Conservation (phyloP, 805 yeast species). For the Kuraishia hungarica region DNA sequence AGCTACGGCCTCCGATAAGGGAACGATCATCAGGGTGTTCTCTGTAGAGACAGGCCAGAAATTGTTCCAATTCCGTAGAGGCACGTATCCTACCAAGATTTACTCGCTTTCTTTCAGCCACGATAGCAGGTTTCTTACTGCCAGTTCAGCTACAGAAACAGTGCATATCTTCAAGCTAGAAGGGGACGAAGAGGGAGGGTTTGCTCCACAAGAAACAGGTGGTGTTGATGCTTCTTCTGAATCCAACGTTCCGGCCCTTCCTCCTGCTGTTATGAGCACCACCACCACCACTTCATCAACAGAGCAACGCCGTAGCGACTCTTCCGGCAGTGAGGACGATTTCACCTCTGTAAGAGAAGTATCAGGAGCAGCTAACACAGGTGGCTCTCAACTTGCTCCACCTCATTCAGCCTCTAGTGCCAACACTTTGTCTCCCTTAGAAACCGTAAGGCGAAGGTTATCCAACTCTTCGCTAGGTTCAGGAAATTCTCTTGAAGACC, state of each 20-base stretch:
- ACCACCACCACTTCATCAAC: background rate
- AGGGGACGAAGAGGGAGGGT: conserved; percentile 24
- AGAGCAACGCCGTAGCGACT: conserved; percentile 3
- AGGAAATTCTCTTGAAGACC: conserved; percentile 15
- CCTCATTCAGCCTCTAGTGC: background rate
- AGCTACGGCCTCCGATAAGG: conserved; percentile 90
- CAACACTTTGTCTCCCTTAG: background rate
- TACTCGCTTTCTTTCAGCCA: conserved; percentile 74
- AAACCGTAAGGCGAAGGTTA: background rate
- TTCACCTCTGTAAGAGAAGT: background rate
- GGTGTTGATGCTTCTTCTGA: conserved; percentile 6
- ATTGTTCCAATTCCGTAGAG: conserved; percentile 74
- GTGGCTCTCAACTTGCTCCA: background rate
- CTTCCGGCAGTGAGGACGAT: conserved; percentile 8
- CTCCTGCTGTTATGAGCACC: background rate
- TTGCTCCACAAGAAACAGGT: conserved; percentile 7
- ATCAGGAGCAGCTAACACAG: background rate
- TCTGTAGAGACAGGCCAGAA: conserved; percentile 64
- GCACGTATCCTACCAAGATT: conserved; percentile 83
- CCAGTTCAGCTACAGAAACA: conserved; percentile 85
- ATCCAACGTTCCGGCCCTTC: background rate
- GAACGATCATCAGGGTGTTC: conserved; percentile 83
- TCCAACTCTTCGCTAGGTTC: conserved; percentile 16
- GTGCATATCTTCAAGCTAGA: conserved; percentile 84
- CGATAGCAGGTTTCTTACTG: conserved; percentile 68